Evolutionary conservation across 495 filamentous ascomycete genomes (phyloP).

Genomic region (Penicillium simplicissimum): DNA sequence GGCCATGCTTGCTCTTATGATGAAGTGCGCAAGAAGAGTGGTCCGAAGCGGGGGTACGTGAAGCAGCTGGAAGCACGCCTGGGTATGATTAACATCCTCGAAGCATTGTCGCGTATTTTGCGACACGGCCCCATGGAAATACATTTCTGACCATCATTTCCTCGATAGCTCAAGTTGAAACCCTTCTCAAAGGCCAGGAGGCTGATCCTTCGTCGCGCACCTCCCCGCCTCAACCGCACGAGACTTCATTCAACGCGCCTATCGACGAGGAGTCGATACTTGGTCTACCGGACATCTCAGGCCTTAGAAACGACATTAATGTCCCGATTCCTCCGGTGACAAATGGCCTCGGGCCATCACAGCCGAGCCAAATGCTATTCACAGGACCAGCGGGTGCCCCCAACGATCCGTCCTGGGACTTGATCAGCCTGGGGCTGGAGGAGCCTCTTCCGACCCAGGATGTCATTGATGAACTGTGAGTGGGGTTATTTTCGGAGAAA

Average conservation of each 20-base stretch:
- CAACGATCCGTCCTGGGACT: constrained; percentile 72
- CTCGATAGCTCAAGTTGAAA: constrained; percentile 85
- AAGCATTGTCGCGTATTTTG: not conserved
- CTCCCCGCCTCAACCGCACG: constrained; percentile 23
- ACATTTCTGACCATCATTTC: constrained; percentile 20
- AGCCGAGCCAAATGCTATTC: constrained; percentile 22
- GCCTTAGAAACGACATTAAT: constrained; percentile 24
- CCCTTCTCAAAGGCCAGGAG: constrained; percentile 71
- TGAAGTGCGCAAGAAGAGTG: constrained; percentile 95
- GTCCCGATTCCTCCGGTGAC: constrained; percentile 25
- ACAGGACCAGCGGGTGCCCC: constrained; percentile 31
- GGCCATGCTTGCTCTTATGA: constrained; percentile 94
- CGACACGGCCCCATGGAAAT: not conserved
- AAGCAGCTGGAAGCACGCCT: constrained; percentile 94
- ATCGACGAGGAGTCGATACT: constrained; percentile 28
- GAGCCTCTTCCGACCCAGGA: constrained; percentile 88
- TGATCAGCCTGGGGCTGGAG: constrained; percentile 90
- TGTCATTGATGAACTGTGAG: constrained; percentile 86
- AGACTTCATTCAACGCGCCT: constrained; percentile 26
- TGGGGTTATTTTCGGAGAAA: constrained; percentile 1
- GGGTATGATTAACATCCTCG: constrained; percentile 53
- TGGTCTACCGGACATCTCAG: constrained; percentile 29
- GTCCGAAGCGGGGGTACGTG: constrained; percentile 96
- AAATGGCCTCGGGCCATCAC: constrained; percentile 30
- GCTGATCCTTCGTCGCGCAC: constrained; percentile 23